These are phyloP conservation scores for Fragaria iinumae DNA, from an alignment of 306 rosid genomes.

Conservation along the genomic window DNA sequence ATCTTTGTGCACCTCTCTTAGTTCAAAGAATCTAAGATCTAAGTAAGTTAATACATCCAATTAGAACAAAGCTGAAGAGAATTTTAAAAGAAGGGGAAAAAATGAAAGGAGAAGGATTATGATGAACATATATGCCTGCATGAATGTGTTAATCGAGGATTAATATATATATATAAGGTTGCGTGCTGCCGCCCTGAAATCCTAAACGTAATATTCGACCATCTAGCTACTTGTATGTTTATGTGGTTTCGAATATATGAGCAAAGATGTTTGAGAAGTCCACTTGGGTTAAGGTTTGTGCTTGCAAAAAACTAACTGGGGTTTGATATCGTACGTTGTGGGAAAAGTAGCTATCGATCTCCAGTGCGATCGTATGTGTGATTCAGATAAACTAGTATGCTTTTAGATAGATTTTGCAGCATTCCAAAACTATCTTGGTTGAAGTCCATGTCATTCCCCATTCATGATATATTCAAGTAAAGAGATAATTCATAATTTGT, in stretches of 20 bases:
- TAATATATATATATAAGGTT: background rate
- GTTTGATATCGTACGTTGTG: too few relatives aligned
- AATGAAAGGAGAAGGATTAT: background rate
- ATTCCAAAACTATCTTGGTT: constrained; percentile 17
- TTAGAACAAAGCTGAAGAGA: background rate
- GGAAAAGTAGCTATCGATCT: background rate
- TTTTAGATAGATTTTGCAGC: background rate
- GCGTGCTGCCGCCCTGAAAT: background rate
- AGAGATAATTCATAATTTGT: too few relatives aligned
- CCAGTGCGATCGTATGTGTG: constrained; percentile 26
- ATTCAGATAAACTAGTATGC: background rate
- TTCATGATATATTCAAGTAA: background rate
- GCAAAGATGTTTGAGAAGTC: background rate
- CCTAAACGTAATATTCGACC: background rate
- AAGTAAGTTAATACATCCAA: background rate
- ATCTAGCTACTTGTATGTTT: background rate
- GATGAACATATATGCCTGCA: background rate
- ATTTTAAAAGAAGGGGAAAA: background rate
- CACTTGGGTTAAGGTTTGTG: background rate
- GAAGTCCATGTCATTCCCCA: constrained; percentile 32
- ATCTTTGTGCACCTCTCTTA: background rate
- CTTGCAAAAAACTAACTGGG: too few relatives aligned
- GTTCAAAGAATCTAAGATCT: background rate
- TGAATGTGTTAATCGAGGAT: background rate
- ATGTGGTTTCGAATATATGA: background rate